A percentile compares a stretch with the other conserved stretches of the same genome.
phyloP scores from a whole-genome alignment of 2,329 filamentous ascomycete species.

The Ophiocordyceps polyrhachis-furcata region DNA sequence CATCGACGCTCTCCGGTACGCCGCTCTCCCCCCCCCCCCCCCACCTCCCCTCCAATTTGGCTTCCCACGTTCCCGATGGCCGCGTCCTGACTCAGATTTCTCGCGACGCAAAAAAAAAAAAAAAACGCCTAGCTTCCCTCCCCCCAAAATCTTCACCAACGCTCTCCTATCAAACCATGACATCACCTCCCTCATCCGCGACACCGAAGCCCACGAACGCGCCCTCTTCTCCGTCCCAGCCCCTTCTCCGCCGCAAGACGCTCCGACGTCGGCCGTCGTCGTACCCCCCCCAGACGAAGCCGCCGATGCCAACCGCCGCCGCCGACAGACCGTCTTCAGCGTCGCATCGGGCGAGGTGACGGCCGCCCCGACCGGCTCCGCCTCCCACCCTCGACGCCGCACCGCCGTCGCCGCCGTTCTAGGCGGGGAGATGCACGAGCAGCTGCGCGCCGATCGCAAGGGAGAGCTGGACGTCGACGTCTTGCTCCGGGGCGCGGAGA shows the following conservation, averaged over 20 bases:
- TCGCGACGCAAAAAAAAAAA: neutral
- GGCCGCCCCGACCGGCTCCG: conserved; percentile 28
- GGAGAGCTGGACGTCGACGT: conserved; percentile 76
- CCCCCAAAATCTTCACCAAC: conserved; percentile 89
- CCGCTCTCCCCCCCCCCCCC: neutral
- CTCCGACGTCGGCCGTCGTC: conserved; percentile 1
- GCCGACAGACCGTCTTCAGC: conserved; percentile 48
- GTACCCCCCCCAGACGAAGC: conserved; percentile 14
- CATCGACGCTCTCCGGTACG: conserved; percentile 55
- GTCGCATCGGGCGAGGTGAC: conserved; percentile 44
- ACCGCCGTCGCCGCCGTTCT: conserved; percentile 82
- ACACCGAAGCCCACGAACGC: conserved; percentile 86
- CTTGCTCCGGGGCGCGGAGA: conserved; percentile 71
- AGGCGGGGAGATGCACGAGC: conserved; percentile 69
- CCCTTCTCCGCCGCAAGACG: conserved; percentile 35
- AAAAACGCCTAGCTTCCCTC: conserved; percentile 47
- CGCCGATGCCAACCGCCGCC: conserved; percentile 16
- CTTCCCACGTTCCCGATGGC: too few relatives aligned
- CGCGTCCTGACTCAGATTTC: neutral
- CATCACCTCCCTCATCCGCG: conserved; percentile 84
- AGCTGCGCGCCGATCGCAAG: conserved; percentile 39
- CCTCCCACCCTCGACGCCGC: conserved; percentile 40
- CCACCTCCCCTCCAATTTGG: too few relatives aligned
- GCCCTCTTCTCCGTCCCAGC: conserved; percentile 85
- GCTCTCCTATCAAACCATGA: conserved; percentile 75